phyloP scores from a whole-genome alignment of 1,284 basidiomycete genomes.

The Boletus albobrunnescens region DNA sequence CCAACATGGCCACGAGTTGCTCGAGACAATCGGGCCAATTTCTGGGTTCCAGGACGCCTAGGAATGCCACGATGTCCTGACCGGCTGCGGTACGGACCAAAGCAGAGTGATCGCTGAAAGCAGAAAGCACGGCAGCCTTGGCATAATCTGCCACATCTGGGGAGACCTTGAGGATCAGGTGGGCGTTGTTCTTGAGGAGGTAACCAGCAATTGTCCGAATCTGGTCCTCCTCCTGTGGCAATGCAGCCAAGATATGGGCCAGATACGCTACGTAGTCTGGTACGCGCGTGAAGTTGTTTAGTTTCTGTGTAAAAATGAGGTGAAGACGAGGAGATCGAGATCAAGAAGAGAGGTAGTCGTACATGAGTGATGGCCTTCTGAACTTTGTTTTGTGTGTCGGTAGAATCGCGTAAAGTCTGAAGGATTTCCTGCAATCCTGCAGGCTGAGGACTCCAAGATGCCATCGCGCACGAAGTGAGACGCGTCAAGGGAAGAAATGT shows the following conservation, averaged over 20 bases:
- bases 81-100: constrained; percentile 91
- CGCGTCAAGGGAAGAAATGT: constrained; percentile 25
- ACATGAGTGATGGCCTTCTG: constrained; percentile 77
- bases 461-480: constrained; percentile 40
- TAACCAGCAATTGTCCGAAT: constrained; percentile 95
- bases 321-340: constrained; percentile 24
- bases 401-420: constrained; percentile 81
- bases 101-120: constrained; percentile 73
- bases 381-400: constrained; percentile 64
- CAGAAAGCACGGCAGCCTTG: constrained; percentile 76
- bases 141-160: constrained; percentile 76
- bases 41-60: constrained; percentile 80
- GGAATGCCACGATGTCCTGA: constrained; percentile 84
- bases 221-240: constrained; percentile 82
- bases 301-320: constrained; percentile 56
- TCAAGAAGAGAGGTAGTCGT: constrained; percentile 29
- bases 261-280: constrained; percentile 97
- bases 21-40: constrained; percentile 92
- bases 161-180: constrained; percentile 63
- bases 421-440: constrained; percentile 80
- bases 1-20: constrained; percentile 74
- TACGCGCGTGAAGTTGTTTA: constrained; percentile 82
- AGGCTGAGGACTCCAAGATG: constrained; percentile 72
- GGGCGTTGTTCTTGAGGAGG: constrained; percentile 92
- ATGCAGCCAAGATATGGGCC: constrained; percentile 82